Percentiles rank a stretch among this genome's conserved stretches.
phyloP scores from a whole-genome alignment of 2,329 filamentous ascomycete species.

The Colletotrichum sp. region DNA sequence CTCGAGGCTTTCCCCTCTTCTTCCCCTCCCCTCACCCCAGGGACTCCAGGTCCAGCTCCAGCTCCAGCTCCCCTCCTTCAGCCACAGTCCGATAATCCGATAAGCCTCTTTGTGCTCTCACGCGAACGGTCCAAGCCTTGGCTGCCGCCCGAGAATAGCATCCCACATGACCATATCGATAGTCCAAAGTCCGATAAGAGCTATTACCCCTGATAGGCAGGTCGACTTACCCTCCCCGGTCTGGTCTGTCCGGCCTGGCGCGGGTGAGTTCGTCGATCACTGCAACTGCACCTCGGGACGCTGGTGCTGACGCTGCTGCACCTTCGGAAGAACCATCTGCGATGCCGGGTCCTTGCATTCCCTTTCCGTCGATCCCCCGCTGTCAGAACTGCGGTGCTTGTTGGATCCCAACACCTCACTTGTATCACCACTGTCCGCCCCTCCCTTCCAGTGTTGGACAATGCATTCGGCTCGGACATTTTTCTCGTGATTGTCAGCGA shows the following conservation, averaged over 20 bases:
- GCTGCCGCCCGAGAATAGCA: neutral
- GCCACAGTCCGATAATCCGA: neutral
- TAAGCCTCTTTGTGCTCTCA: neutral
- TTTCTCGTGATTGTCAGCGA: neutral
- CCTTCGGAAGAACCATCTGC: neutral
- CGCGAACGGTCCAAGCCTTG: neutral
- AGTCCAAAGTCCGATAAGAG: neutral
- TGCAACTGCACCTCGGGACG: neutral
- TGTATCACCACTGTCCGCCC: slow-evolving; percentile 9
- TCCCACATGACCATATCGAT: neutral
- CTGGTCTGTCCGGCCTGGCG: neutral
- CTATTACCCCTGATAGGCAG: neutral
- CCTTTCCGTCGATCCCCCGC: slow-evolving; percentile 12
- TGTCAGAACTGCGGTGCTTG: slow-evolving; percentile 4
- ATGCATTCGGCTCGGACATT: neutral
- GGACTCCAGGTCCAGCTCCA: neutral
- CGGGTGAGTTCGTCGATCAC: neutral
- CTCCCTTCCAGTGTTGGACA: neutral
- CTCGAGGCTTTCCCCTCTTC: neutral
- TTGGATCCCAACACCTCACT: neutral
- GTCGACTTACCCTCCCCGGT: neutral
- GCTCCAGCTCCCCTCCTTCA: neutral
- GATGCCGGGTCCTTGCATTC: slow-evolving; percentile 22
- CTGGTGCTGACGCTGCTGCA: neutral
- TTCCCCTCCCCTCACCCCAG: neutral